Base-by-base conservation (phyloP, 2,329 filamentous ascomycete species). In the Stromatinia cepivora region DNA sequence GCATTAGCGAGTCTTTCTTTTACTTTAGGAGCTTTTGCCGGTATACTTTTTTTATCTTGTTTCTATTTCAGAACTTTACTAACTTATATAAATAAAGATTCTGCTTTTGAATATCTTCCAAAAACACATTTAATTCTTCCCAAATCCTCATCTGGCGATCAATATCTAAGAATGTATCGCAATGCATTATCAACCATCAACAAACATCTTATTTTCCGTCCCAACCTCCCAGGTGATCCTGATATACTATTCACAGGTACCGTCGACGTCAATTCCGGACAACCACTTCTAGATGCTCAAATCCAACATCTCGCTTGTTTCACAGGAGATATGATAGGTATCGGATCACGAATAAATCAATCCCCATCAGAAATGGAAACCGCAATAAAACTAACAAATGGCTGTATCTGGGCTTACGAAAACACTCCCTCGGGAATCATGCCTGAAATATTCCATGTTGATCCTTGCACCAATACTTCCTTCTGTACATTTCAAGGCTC, bases 291-390 rank as follows among this genome's bases (percentile, higher is more conserved):
- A 9, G 28, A 70, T 34, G 52, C 72, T 17, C 57, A 71, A 59
- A 80, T 83, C 13, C 85, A 91, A 72, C 90, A 92, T 77, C 82
- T 92, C 1, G 85, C 85, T 4, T 93, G 90, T 78, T 93, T 90
- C 75, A 81, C 86, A 8, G 90, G 90, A 9, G 90, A 89, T 20
- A 88, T 90, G 81, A 87, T 90, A 64, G 89, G 83, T 1, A 83
- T 92, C 52, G 87, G 85, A 1, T 88, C 88, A 1, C 86, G 84
- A 71, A 80, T 92, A 45, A 85, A 90, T 70, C 75, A 81, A 59
- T 81, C 80, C 0, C 79, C 81, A 0, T 81, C 84, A 4, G 84
- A 89, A 65, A 75, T 90, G 10, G 80, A 84, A 8, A 81, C 85
- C 34, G 88, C 85, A 9, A 80, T 80, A 52, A 85, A 84, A 73